Base-by-base conservation (phyloP, 169 alveolate species). In the Plasmodium cynomolgi region DNA sequence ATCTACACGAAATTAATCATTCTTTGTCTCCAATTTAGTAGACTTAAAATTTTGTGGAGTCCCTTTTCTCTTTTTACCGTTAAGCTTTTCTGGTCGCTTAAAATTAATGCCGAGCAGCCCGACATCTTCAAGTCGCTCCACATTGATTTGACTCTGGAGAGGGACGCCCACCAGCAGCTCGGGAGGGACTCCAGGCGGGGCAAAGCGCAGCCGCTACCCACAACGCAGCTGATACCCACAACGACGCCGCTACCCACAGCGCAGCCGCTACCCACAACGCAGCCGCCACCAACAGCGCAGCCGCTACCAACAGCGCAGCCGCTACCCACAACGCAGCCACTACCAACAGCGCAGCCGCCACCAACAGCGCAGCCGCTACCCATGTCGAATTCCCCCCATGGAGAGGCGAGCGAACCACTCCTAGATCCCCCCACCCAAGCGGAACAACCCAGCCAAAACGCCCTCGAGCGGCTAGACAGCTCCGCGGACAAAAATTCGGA, bases 51-150 rank as follows among this genome's bases (percentile, higher is more conserved):
- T 20, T 75, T 95, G 31, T 95, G 97, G 97, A 95, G 97, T 33
- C 92, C 95, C 17, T 93, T 92, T 81, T 93, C 97, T 75, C 96
- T 95, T 56, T 95, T 95, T 54, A 93, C 97, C 20, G 94, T 93
- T 20, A 91, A 91, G 75, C 95, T 91, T 72, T 91, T 91, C 34
- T 91, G 95, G 95, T 47, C 95, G 6, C 56, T 91, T 2, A 91
- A 91, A 50, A 75, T 91, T 50, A 91, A 91, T 82, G 29, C 95
- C 6, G 92, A 83, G 17, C 95, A 91, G 74, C 95, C 95, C 2
- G 95, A 91, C 44, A 91, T 91, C 26, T 91, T 91, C 47, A 91
- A 91, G 58, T 81, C 95, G 17, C 95, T 91, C n/a, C 95, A 91
- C 39, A 82, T 91, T 31, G 95, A 91, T 47, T 39, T 91, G 39